Evolutionary conservation across 495 filamentous ascomycete species (phyloP).

Genomic region (Neurospora intermedia): DNA sequence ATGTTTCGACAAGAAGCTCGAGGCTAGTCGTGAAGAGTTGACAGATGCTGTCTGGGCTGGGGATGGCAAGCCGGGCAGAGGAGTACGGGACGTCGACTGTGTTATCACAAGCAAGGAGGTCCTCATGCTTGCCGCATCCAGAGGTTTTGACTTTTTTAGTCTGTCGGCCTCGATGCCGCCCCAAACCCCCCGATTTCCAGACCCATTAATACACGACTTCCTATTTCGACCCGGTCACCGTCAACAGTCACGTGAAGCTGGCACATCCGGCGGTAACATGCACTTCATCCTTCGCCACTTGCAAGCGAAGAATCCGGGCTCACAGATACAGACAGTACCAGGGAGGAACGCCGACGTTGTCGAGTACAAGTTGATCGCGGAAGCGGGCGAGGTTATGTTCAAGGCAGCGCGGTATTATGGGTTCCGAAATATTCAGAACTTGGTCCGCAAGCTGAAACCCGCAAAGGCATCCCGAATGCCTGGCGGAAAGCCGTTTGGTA

Average conservation of each 20-base stretch:
- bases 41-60: slow-evolving; percentile 67
- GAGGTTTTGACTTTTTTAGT: slow-evolving; percentile 59
- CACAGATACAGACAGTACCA: slow-evolving; percentile 52
- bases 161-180: slow-evolving; percentile 48
- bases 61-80: slow-evolving; percentile 31
- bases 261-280: slow-evolving; percentile 84
- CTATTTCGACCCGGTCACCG: slow-evolving; percentile 44
- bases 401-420: slow-evolving; percentile 88
- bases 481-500: slow-evolving; percentile 46
- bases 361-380: slow-evolving; percentile 58
- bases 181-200: slow-evolving; percentile 48
- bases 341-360: slow-evolving; percentile 86
- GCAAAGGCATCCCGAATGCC: slow-evolving; percentile 63
- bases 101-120: slow-evolving; percentile 94
- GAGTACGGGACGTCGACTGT: slow-evolving; percentile 85
- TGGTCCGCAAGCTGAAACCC: slow-evolving; percentile 82
- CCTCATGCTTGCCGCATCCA: slow-evolving; percentile 71
- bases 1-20: slow-evolving; percentile 98
- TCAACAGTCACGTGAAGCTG: slow-evolving; percentile 31
- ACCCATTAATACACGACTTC: slow-evolving; percentile 55
- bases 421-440: slow-evolving; percentile 95
- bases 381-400: slow-evolving; percentile 50
- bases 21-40: slow-evolving; percentile 85
- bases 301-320: slow-evolving; percentile 55
- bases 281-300: slow-evolving; percentile 67